These are phyloP conservation scores for Maudiozyma barnettii DNA, from an alignment of 805 yeast genomes.

Conservation along the genomic window DNA sequence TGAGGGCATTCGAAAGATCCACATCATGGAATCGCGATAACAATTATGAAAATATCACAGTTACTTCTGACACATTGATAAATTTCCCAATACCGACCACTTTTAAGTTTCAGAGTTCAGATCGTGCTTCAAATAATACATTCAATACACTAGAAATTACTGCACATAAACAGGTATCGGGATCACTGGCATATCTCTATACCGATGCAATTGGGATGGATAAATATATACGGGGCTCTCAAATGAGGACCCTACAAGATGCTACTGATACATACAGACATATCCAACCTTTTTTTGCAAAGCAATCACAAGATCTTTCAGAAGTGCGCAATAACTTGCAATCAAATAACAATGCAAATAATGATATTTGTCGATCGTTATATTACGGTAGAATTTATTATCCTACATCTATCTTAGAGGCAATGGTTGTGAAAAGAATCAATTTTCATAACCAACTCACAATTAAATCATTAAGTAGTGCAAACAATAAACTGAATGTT, in stretches of 20 bases:
- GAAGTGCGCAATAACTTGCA: not conserved
- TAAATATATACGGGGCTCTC: slow-evolving; percentile 40
- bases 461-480: slow-evolving; percentile 67
- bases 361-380: slow-evolving; percentile 29
- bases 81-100: slow-evolving; percentile 70
- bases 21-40: slow-evolving; percentile 77
- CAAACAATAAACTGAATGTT: slow-evolving; percentile 41
- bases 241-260: slow-evolving; percentile 48
- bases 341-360: too few relatives aligned
- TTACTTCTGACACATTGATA: slow-evolving; percentile 57
- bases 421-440: slow-evolving; percentile 65
- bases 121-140: slow-evolving; percentile 58
- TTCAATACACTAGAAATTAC: slow-evolving; percentile 67
- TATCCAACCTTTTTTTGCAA: slow-evolving; percentile 38
- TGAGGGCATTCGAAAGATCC: slow-evolving; percentile 55
- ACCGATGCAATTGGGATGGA: slow-evolving; percentile 46
- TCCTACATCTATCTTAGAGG: slow-evolving; percentile 81
- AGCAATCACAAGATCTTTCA: not conserved
- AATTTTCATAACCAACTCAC: slow-evolving; percentile 53
- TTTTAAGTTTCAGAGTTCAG: slow-evolving; percentile 52
- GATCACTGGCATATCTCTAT: slow-evolving; percentile 76
- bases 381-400: slow-evolving; percentile 81
- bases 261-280: slow-evolving; percentile 60
- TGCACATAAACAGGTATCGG: slow-evolving; percentile 54
- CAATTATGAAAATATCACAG: slow-evolving; percentile 63